These are phyloP conservation scores for Metschnikowia amazonensis DNA, from an alignment of 805 yeast species.

Conservation along the genomic window DNA sequence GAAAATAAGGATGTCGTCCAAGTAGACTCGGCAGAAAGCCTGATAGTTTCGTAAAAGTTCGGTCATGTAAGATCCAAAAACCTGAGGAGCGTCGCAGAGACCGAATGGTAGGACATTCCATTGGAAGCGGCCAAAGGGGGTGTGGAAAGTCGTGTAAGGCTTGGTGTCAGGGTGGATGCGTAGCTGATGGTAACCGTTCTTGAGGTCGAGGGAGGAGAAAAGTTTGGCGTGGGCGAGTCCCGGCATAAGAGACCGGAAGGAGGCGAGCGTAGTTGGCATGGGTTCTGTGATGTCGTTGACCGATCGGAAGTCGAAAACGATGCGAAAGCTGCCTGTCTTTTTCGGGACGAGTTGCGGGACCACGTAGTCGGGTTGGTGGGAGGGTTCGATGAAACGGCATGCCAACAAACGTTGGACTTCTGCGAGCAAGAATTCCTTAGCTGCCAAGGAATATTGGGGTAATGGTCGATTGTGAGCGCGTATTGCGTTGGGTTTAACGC, in stretches of 20 bases:
- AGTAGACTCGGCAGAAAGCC: neutral
- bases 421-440: too few relatives aligned
- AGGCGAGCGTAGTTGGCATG: neutral
- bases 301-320: neutral
- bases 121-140: neutral
- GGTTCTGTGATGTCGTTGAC: neutral
- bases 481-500: too few relatives aligned
- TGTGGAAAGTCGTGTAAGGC: neutral
- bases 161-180: neutral
- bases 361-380: too few relatives aligned
- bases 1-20: neutral
- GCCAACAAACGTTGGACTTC: too few relatives aligned
- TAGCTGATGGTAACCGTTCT: neutral
- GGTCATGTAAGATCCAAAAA: neutral
- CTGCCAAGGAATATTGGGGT: too few relatives aligned
- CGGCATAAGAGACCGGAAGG: neutral
- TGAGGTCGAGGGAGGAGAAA: neutral
- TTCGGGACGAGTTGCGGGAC: too few relatives aligned
- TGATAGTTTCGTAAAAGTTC: neutral
- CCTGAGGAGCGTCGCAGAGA: neutral
- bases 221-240: neutral
- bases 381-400: too few relatives aligned
- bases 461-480: too few relatives aligned
- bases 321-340: too few relatives aligned
- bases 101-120: neutral